Evolutionary conservation across 805 yeast genomes (phyloP).

Genomic region (Yarrowia divulgata): DNA sequence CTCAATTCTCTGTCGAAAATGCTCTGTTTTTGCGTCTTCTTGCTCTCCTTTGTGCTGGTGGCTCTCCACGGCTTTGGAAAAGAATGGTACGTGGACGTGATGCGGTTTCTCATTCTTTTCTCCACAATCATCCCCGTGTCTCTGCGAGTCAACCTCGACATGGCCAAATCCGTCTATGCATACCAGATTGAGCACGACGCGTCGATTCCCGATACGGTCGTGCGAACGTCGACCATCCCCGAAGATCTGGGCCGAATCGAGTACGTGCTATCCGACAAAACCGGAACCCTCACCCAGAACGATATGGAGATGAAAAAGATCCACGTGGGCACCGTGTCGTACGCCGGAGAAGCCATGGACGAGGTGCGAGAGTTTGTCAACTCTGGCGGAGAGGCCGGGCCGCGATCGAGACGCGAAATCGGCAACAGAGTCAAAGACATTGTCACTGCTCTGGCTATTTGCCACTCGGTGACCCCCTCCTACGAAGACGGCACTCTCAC

Average conservation of each 20-base stretch:
- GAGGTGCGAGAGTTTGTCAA: conserved; percentile 75
- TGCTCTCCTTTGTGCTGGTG: conserved; percentile 78
- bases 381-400: conserved; percentile 43
- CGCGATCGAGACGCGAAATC: conserved; percentile 68
- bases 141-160: conserved; percentile 88
- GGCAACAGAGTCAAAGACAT: conserved; percentile 80
- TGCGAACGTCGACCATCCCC: conserved; percentile 96
- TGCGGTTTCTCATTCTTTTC: conserved; percentile 89
- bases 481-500: conserved; percentile 74
- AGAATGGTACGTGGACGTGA: conserved; percentile 88
- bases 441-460: conserved; percentile 82
- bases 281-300: conserved; percentile 97
- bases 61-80: conserved; percentile 72
- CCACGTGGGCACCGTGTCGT: conserved; percentile 91
- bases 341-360: conserved; percentile 91
- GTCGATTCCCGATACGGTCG: conserved; percentile 84
- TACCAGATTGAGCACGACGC: conserved; percentile 90
- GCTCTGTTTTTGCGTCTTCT: conserved; percentile 83
- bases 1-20: conserved; percentile 88
- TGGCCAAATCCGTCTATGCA: conserved; percentile 96
- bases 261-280: conserved; percentile 88
- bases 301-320: conserved; percentile 96
- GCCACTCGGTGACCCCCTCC: conserved; percentile 97
- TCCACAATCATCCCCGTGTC: conserved; percentile 97
- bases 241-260: conserved; percentile 97